Evolutionary conservation across 352 stramenopile genomes (phyloP).

Genomic region (Blastocystis sp.): DNA sequence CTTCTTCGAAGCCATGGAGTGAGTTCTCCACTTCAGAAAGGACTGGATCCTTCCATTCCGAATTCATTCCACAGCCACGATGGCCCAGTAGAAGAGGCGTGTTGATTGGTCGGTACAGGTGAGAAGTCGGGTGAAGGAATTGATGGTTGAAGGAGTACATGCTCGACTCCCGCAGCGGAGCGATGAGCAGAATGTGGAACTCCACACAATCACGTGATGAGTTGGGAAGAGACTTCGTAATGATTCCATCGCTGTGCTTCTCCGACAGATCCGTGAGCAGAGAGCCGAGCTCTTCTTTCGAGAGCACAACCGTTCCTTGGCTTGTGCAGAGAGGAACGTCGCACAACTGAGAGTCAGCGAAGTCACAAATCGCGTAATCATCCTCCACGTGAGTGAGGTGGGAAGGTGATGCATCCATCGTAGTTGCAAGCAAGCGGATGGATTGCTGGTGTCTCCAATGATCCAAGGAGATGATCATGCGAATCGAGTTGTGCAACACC

Average conservation of each 20-base stretch:
- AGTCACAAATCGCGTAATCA: neutral
- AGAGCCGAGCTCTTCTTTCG: neutral
- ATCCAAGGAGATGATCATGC: neutral
- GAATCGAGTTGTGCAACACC: neutral
- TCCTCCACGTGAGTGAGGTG: neutral
- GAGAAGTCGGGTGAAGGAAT: neutral
- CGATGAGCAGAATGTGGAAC: neutral
- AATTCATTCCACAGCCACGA: constrained; percentile 35
- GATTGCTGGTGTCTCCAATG: neutral
- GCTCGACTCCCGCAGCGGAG: neutral
- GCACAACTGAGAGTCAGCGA: neutral
- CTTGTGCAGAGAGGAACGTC: neutral
- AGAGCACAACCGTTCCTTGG: neutral
- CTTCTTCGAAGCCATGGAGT: constrained; percentile 42
- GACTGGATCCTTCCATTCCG: neutral
- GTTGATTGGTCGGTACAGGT: neutral
- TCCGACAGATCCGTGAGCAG: neutral
- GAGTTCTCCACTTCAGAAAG: constrained; percentile 32
- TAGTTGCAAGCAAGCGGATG: neutral
- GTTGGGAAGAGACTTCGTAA: neutral
- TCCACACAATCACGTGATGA: neutral
- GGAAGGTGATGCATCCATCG: neutral
- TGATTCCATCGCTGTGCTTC: neutral
- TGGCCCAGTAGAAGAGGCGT: constrained; percentile 3
- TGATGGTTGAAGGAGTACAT: neutral